Conservation (phyloP, 805 yeast genomes). For the Cyberlindnera galapagoensis region DNA sequence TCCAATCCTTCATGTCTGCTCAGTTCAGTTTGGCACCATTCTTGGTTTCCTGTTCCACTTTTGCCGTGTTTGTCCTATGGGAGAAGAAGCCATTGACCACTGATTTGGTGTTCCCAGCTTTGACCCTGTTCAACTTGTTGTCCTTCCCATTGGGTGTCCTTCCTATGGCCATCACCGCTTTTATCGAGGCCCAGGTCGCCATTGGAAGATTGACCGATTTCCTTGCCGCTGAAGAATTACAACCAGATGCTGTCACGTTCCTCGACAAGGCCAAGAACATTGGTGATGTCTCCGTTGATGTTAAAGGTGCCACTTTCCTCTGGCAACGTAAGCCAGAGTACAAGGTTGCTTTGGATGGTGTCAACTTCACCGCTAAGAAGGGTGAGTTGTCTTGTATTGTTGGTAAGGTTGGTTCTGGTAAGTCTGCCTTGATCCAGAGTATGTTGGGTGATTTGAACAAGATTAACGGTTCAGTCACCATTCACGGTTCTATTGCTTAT, state of each 20-base stretch:
- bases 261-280: constrained; percentile 37
- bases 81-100: constrained; percentile 67
- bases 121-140: constrained; percentile 79
- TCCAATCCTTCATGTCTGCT: constrained; percentile 64
- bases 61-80: constrained; percentile 66
- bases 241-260: constrained; percentile 62
- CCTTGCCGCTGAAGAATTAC: constrained; percentile 72
- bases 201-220: constrained; percentile 67
- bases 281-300: constrained; percentile 64
- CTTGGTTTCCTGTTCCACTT: constrained; percentile 83
- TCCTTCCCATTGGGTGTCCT: constrained; percentile 88
- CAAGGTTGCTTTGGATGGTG: constrained; percentile 58
- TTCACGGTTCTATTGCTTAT: constrained; percentile 79
- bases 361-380: constrained; percentile 57
- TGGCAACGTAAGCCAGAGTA: constrained; percentile 72
- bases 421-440: constrained; percentile 74
- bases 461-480: constrained; percentile 61
- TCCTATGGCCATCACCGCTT: constrained; percentile 81
- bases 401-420: constrained; percentile 89
- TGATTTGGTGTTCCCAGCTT: constrained; percentile 88
- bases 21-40: constrained; percentile 86
- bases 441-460: constrained; percentile 78
- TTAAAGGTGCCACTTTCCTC: constrained; percentile 63
- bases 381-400: constrained; percentile 82
- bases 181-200: constrained; percentile 88